Conservation (phyloP, 805 yeast species). For the Jamesozyma spencerorum region DNA sequence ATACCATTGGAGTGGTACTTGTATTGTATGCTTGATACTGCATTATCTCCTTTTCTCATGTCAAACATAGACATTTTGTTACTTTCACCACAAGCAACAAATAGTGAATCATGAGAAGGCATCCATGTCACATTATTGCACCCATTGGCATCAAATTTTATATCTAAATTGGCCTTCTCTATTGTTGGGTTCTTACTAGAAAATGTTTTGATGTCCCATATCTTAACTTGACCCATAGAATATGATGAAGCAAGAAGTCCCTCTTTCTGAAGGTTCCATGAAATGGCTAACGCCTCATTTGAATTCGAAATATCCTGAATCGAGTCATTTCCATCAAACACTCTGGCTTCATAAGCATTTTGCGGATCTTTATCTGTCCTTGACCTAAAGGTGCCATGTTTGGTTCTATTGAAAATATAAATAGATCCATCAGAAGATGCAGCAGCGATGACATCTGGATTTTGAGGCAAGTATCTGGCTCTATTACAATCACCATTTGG, state of each 20-base stretch:
- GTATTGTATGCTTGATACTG: conserved; percentile 1
- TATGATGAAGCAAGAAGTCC: conserved; percentile 55
- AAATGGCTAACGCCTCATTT: conserved; percentile 58
- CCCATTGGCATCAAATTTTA: conserved; percentile 35
- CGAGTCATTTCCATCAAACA: conserved; percentile 8
- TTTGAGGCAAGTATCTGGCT: conserved; percentile 71
- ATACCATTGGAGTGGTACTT: conserved; percentile 30
- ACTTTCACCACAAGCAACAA: conserved; percentile 63
- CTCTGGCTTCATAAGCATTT: conserved; percentile 14
- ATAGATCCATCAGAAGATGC: conserved; percentile 58
- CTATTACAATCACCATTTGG: conserved; percentile 55
- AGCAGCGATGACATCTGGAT: conserved; percentile 73
- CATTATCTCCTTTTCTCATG: conserved; percentile 31
- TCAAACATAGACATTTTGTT: conserved; percentile 45
- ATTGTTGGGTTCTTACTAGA: conserved; percentile 21
- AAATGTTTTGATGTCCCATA: conserved; percentile 57
- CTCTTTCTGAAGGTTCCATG: conserved; percentile 61
- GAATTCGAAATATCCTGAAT: conserved; percentile 11
- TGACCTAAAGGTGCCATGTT: conserved; percentile 45
- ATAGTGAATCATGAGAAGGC: conserved; percentile 48
- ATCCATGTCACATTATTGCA: conserved; percentile 70
- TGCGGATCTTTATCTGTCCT: conserved; percentile 9
- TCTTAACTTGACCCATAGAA: conserved; percentile 50
- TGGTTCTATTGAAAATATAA: conserved; percentile 71
- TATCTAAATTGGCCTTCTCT: conserved; percentile 14